Base-by-base conservation (phyloP, 331 rosid genomes). In the Quercus lobata region DNA sequence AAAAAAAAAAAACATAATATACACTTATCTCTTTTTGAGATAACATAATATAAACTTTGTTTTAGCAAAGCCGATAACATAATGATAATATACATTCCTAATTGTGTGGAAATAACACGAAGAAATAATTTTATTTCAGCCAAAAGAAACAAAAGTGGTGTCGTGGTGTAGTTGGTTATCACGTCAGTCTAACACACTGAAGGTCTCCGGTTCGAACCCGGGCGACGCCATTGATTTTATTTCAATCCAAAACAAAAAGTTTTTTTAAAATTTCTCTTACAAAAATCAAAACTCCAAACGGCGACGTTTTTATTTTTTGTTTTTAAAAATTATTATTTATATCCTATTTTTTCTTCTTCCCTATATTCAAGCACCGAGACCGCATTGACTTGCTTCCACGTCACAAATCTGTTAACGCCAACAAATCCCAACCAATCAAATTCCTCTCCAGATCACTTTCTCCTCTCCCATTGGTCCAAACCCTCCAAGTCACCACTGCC, bases 91-190 rank as follows among this genome's bases (percentile, higher is more conserved):
- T 2, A 8, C 12, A 41, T 1, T 8, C 0, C 3, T 37, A 35
- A 41, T 41, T 41, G 46, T 41, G 46, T 41, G 3, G 12, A 0
- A 41, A 8, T 8, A 1, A 41, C 3, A 41, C 46, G 12, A 8
- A 41, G 12, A 41, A 41, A 41, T 41, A 2, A 2, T 41, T 0
- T 8, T 8, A 41, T 41, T 49, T 2, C 54, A 49, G 5, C 1
- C 54, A 3, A 1, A 1, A 58, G 0, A 0, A 22, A 1, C 66
- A 4, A 11, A 3, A 1, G 0, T 0, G 88, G 90, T 86, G 65
- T 86, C 88, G 87, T 88, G 88, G 92, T 86, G 92, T 88, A 83
- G 92, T 86, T 86, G 90, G 92, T 88, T 88, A 88, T 88, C 88
- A 88, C 87, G 92, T 88, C 87, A 88, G 88, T 88, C 87, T 86